Evolutionary conservation across 2,329 filamentous ascomycete species (phyloP).

Genomic region (Alternaria conjuncta): DNA sequence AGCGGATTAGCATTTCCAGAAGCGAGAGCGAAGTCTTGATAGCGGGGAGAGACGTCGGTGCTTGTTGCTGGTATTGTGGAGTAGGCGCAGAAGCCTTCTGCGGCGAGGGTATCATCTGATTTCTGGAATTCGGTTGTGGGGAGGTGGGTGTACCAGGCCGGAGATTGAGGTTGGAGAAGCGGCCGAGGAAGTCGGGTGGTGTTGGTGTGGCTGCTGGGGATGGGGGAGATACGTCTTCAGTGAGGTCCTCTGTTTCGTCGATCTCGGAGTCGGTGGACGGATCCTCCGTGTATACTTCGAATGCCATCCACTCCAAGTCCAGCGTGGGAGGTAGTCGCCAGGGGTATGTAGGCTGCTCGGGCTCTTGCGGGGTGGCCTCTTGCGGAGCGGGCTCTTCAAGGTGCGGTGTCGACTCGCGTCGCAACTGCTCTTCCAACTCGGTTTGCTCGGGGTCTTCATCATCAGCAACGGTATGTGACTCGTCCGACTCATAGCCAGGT

Average conservation of each 20-base stretch:
- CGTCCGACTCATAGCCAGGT: slow-evolving; percentile 44
- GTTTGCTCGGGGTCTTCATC: slow-evolving; percentile 51
- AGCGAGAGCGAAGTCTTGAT: slow-evolving; percentile 77
- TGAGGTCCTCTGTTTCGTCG: slow-evolving; percentile 40
- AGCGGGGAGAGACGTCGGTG: slow-evolving; percentile 48
- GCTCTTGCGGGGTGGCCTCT: slow-evolving; percentile 17
- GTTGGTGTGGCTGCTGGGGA: slow-evolving; percentile 23
- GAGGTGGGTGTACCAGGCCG: slow-evolving; percentile 35
- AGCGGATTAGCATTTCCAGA: slow-evolving; percentile 84
- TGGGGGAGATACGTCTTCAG: slow-evolving; percentile 18
- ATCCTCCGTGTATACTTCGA: slow-evolving; percentile 79
- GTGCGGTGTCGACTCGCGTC: slow-evolving; percentile 49
- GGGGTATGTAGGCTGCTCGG: slow-evolving; percentile 39
- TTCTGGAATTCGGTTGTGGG: slow-evolving; percentile 21
- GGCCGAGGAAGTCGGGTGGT: slow-evolving; percentile 52
- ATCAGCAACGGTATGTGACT: slow-evolving; percentile 45
- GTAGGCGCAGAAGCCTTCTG: slow-evolving; percentile 24
- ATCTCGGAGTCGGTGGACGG: slow-evolving; percentile 64
- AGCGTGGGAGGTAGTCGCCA: slow-evolving; percentile 75
- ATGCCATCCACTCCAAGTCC: slow-evolving; percentile 88
- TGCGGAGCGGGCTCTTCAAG: slow-evolving; percentile 13
- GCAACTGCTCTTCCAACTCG: slow-evolving; percentile 54
- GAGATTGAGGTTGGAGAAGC: slow-evolving; percentile 57
- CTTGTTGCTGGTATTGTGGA: slow-evolving; percentile 9
- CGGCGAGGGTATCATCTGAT: slow-evolving; percentile 38